A percentile compares a stretch with the other conserved stretches of the same genome.
phyloP scores from a whole-genome alignment of 208 protist species.

The Strigomonas culicis region DNA sequence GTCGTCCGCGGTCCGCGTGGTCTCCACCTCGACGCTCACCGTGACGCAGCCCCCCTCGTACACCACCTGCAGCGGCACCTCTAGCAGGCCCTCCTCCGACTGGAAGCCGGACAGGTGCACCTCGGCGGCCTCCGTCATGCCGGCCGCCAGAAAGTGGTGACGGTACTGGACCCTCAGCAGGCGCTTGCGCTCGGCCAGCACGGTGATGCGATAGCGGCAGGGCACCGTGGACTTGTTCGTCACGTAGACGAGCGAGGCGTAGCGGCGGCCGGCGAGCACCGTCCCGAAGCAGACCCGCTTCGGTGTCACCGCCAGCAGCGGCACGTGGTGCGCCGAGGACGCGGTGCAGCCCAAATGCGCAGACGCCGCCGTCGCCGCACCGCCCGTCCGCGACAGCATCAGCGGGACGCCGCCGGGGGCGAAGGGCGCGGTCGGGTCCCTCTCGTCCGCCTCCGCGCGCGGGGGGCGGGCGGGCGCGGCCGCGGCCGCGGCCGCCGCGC shows the following conservation, averaged over 20 bases:
- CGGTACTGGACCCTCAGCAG: conserved; percentile 49
- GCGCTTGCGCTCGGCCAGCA: conserved; percentile 19
- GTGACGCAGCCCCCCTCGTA: conserved; percentile 44
- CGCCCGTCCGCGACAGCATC: conserved; percentile 18
- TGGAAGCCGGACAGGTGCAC: conserved; percentile 56
- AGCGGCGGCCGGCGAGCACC: conserved; percentile 38
- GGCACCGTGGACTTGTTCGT: conserved; percentile 78
- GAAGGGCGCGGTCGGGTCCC: background rate
- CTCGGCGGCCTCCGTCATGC: conserved; percentile 47
- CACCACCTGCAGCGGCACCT: conserved; percentile 24
- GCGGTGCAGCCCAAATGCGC: conserved; percentile 17
- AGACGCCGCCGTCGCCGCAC: conserved; percentile 9
- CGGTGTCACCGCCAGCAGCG: conserved; percentile 22
- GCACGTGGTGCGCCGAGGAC: conserved; percentile 18
- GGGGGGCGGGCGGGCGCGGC: background rate
- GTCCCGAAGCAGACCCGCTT: conserved; percentile 43
- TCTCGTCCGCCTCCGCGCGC: background rate
- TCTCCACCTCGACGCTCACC: conserved; percentile 34
- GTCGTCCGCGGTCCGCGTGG: conserved; percentile 18
- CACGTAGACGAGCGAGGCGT: conserved; percentile 35
- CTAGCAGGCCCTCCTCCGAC: conserved; percentile 30
- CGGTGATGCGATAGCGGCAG: conserved; percentile 68
- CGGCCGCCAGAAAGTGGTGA: conserved; percentile 69
- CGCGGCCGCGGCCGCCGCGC: background rate
- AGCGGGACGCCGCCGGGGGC: conserved; percentile 9